Evolutionary conservation across 2,329 filamentous ascomycete genomes (phyloP).

Genomic region (Fusarium caatingaense): DNA sequence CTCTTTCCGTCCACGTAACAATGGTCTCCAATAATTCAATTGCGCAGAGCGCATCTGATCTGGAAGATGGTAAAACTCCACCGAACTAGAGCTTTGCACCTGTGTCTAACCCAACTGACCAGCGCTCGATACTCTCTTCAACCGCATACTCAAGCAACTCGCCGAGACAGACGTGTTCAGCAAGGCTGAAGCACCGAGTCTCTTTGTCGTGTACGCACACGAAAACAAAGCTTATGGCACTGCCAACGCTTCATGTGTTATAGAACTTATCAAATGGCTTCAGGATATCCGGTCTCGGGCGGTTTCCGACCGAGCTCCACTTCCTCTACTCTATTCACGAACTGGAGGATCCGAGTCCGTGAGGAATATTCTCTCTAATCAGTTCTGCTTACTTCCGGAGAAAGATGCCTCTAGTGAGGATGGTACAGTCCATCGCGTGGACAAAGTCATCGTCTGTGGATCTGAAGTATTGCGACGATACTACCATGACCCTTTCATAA

Average conservation of each 20-base stretch:
- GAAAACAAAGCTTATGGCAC: background rate
- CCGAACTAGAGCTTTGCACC: too few species aligned
- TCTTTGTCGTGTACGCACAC: background rate
- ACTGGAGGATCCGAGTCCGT: background rate
- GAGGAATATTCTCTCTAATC: background rate
- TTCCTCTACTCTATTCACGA: background rate
- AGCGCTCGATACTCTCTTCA: background rate
- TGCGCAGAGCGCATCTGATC: too few species aligned
- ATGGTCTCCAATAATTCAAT: too few species aligned
- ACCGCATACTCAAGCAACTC: background rate
- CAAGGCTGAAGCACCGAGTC: background rate
- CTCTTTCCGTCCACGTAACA: too few species aligned
- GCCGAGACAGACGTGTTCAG: background rate
- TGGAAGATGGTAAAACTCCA: too few species aligned
- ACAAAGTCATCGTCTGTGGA: background rate
- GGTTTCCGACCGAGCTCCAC: background rate
- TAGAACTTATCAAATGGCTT: background rate
- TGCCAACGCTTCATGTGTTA: background rate
- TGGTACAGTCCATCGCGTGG: background rate
- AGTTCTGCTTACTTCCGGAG: background rate
- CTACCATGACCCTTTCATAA: background rate
- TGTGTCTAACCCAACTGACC: too few species aligned
- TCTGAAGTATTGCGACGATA: background rate
- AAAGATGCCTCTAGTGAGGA: background rate
- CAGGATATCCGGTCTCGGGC: background rate